phyloP scores from a whole-genome alignment of 2,329 filamentous ascomycete species.

The Parasarocladium wereldwijsianum region DNA sequence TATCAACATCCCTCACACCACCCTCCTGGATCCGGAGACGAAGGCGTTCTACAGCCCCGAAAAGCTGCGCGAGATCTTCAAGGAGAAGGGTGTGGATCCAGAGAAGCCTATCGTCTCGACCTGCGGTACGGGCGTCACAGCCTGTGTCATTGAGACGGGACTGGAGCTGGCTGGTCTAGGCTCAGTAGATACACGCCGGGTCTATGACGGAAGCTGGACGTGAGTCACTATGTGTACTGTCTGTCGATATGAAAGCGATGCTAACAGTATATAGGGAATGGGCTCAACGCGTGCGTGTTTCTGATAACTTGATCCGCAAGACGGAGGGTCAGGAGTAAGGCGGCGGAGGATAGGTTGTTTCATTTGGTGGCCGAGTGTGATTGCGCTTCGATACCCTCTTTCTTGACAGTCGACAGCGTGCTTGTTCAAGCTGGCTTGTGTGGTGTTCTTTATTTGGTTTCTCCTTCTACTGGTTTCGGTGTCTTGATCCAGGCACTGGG shows the following conservation, averaged over 20 bases:
- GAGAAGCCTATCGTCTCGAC: constrained; percentile 70
- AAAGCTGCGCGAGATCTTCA: constrained; percentile 61
- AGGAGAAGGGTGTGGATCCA: constrained; percentile 65
- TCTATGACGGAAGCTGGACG: constrained; percentile 98
- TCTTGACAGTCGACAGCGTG: constrained; percentile 13
- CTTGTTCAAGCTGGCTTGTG: too few relatives aligned
- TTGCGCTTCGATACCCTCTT: constrained; percentile 16
- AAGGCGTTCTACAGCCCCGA: constrained; percentile 64
- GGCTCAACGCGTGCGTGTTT: constrained; percentile 48
- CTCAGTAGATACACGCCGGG: constrained; percentile 46
- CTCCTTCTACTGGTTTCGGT: too few relatives aligned
- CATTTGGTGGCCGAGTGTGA: too few relatives aligned
- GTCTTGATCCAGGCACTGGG: too few relatives aligned
- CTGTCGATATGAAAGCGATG: constrained; percentile 1
- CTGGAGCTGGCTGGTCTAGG: constrained; percentile 66
- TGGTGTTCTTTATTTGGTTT: too few relatives aligned
- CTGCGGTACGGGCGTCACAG: constrained; percentile 91
- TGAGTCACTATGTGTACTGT: constrained; percentile 30
- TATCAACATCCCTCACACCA: constrained; percentile 65
- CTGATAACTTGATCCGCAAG: constrained; percentile 49
- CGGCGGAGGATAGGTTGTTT: constrained; percentile 9
- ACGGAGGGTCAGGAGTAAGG: constrained; percentile 14
- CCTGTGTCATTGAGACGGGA: constrained; percentile 78
- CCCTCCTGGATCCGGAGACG: constrained; percentile 67
- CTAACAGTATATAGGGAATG: constrained; percentile 38